Percentiles rank a stretch among this genome's conserved stretches.
Evolutionary conservation across 495 filamentous ascomycete genomes (phyloP).

Genomic region (Thermochaetoides thermophila): DNA sequence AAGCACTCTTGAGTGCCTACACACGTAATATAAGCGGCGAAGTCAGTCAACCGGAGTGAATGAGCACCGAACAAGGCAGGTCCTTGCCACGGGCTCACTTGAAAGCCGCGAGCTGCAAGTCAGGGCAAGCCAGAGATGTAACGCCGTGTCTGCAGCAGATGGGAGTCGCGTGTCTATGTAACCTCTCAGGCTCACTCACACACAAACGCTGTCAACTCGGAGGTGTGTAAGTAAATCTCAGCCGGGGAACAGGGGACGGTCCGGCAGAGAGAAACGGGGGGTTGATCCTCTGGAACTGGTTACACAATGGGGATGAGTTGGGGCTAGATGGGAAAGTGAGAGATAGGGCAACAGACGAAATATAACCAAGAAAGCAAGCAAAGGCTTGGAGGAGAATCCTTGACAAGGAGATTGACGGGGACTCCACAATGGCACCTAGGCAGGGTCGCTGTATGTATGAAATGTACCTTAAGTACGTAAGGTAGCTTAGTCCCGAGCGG

Average conservation of each 20-base stretch:
- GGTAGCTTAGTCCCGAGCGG: slow-evolving; percentile 2
- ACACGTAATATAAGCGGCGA: no score
- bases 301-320: slow-evolving; percentile 13
- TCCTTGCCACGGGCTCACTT: slow-evolving; percentile 5
- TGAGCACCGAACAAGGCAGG: no score
- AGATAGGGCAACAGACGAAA: slow-evolving; percentile 8
- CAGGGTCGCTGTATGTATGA: no score
- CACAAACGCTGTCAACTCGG: no score
- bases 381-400: slow-evolving; percentile 9
- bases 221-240: no score
- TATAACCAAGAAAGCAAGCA: slow-evolving; percentile 16
- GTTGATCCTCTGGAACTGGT: slow-evolving; percentile 15
- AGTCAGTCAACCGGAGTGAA: no score
- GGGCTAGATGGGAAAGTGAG: slow-evolving; percentile 9
- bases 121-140: slow-evolving; percentile 8
- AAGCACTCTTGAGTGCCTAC: no score
- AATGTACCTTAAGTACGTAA: no score
- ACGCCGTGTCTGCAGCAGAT: slow-evolving; percentile 13
- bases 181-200: no score
- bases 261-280: slow-evolving; percentile 6
- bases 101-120: slow-evolving; percentile 15
- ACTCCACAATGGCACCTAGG: slow-evolving; percentile 6
- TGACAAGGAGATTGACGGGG: slow-evolving; percentile 2
- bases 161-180: neutral
- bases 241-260: slow-evolving; percentile 3